phyloP scores from a whole-genome alignment of 768 basidiomycete species.

The Termitomyces sp. region DNA sequence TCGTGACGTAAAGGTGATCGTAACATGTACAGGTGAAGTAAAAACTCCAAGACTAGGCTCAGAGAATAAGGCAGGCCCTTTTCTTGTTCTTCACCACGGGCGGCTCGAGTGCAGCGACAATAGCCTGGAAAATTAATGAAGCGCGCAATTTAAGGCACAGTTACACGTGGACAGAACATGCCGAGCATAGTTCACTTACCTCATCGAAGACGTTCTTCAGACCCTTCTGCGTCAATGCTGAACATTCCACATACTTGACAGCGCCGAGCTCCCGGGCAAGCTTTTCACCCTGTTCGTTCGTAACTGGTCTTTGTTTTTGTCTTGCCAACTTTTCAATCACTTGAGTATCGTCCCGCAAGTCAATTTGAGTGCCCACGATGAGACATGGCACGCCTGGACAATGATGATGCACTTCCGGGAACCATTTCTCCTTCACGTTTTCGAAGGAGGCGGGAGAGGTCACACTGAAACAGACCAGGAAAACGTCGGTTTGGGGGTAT shows the following conservation, averaged over 20 bases:
- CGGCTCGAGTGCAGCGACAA: constrained; percentile 97
- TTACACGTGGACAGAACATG: constrained; percentile 3
- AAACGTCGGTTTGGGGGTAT: constrained; percentile 99
- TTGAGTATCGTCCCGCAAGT: constrained; percentile 88
- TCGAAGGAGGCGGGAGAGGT: constrained; percentile 98
- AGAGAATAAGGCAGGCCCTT: constrained; percentile 82
- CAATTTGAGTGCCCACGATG: constrained; percentile 98
- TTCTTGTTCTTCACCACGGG: constrained; percentile 83
- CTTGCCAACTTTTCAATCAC: constrained; percentile 93
- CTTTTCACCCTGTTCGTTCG: constrained; percentile 83
- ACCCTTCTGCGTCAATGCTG: constrained; percentile 97
- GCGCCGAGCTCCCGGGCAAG: constrained; percentile 97
- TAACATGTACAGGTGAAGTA: constrained; percentile 22
- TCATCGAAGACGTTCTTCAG: constrained; percentile 99
- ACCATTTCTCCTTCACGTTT: constrained; percentile 99
- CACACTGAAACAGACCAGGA: constrained; percentile 99
- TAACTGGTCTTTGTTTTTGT: constrained; percentile 95
- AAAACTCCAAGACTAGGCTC: constrained; percentile 27
- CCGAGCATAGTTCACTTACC: constrained; percentile 44
- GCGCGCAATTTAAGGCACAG: constrained; percentile 6
- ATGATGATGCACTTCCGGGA: constrained; percentile 99
- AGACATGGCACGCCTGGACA: constrained; percentile 99
- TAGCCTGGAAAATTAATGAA: constrained; percentile 55
- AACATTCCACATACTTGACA: constrained; percentile 99
- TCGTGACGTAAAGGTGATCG: constrained; percentile 36